A percentile compares a stretch with the other conserved stretches of the same genome.
Evolutionary conservation across 176 grass and related monocot species (phyloP).

Genomic region (Pontederia paniculata): DNA sequence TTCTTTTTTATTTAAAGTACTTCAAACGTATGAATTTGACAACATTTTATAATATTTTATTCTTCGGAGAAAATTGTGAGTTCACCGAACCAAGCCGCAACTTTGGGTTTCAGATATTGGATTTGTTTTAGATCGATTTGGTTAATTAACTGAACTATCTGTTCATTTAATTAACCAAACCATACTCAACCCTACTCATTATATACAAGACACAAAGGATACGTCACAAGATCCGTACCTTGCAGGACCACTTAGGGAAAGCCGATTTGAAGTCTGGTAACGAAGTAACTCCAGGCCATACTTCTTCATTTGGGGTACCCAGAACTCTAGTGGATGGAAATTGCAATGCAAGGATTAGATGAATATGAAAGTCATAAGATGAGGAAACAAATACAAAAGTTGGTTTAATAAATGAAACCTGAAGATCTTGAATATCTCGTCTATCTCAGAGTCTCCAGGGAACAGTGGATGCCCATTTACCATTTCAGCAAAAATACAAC

Average conservation of each 20-base stretch:
- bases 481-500: conserved; percentile 98
- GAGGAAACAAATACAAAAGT: conserved; percentile 2
- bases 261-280: conserved; percentile 82
- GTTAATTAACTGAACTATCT: background rate
- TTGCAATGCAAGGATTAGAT: conserved; percentile 14
- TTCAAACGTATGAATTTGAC: no score
- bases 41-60: no score
- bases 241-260: conserved; percentile 74
- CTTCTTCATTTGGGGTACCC: conserved; percentile 87
- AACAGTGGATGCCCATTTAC: conserved; percentile 82
- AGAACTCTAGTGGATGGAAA: conserved; percentile 37
- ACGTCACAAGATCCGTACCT: conserved; percentile 32
- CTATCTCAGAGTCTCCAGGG: conserved; percentile 91
- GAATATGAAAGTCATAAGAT: background rate
- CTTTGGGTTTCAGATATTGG: no score
- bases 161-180: background rate
- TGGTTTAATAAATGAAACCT: conserved; percentile 31
- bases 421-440: conserved; percentile 93
- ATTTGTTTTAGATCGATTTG: no score
- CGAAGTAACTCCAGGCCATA: conserved; percentile 73
- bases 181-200: background rate
- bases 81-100: no score
- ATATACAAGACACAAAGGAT: conserved; percentile 12
- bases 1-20: no score
- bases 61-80: no score